Evolutionary conservation across 306 rosid species (phyloP).

Genomic region (Quercus agrifolia): DNA sequence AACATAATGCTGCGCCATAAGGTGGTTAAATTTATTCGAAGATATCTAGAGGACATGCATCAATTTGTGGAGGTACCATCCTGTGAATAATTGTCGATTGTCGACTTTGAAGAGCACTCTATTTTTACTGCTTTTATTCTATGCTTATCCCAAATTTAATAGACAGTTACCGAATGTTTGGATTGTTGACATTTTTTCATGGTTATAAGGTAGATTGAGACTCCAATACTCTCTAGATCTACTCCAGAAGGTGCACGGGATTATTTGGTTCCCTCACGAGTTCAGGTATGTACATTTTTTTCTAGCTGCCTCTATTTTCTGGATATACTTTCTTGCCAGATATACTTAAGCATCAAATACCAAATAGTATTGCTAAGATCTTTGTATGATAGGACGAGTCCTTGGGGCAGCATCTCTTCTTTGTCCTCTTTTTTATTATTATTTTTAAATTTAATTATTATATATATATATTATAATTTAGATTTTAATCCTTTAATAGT

Average conservation of each 20-base stretch:
- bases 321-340: constrained; percentile 4
- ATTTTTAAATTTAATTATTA: no score
- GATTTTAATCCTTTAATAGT: no score
- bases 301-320: constrained; percentile 10
- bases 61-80: constrained; percentile 89
- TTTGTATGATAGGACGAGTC: no score
- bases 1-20: constrained; percentile 82
- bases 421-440: no score
- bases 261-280: constrained; percentile 94
- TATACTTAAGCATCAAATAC: not conserved
- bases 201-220: constrained; percentile 96
- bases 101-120: not conserved
- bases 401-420: no score
- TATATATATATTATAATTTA: no score
- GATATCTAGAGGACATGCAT: constrained; percentile 78
- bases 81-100: not conserved
- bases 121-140: not conserved
- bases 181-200: constrained; percentile 37
- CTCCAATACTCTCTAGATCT: constrained; percentile 95
- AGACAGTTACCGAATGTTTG: not conserved
- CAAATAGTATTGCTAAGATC: not conserved
- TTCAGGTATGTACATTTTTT: constrained; percentile 66
- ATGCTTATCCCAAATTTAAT: not conserved
- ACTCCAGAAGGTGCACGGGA: constrained; percentile 99
- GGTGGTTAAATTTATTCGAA: constrained; percentile 83